A percentile compares a stretch with the other conserved stretches of the same genome.
Evolutionary conservation across 208 protist genomes (phyloP).

Genomic region (Wallacemonas rigidus): DNA sequence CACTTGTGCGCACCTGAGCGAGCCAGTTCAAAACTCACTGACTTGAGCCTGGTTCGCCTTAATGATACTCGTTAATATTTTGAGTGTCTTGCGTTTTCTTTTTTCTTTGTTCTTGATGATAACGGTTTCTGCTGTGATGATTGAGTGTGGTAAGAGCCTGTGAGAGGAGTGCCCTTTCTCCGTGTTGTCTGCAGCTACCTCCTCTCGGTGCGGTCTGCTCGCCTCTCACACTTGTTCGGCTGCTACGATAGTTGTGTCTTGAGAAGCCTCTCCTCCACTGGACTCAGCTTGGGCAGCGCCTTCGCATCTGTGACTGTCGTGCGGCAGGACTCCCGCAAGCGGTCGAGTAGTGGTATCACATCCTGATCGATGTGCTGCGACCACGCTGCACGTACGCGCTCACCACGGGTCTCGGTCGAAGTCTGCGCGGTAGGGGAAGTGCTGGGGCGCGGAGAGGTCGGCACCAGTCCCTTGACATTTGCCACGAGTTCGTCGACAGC

Average conservation of each 20-base stretch:
- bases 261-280: conserved; percentile 29
- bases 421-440: not conserved
- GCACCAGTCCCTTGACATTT: not conserved
- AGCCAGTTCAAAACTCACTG: too few species aligned
- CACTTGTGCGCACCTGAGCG: too few species aligned
- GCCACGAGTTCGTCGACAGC: conserved; percentile 25
- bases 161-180: too few species aligned
- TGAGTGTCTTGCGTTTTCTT: too few species aligned
- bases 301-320: conserved; percentile 22
- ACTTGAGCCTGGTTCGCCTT: too few species aligned
- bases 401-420: conserved; percentile 3
- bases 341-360: conserved; percentile 19
- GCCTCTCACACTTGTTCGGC: too few species aligned
- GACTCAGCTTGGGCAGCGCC: conserved; percentile 32
- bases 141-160: too few species aligned
- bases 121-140: too few species aligned
- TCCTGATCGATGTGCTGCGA: not conserved
- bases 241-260: not conserved
- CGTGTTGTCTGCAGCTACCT: too few species aligned
- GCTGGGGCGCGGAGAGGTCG: not conserved
- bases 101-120: too few species aligned
- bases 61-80: too few species aligned
- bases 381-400: conserved; percentile 11
- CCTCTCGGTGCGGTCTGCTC: too few species aligned
- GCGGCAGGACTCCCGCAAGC: conserved; percentile 27